Conservation (phyloP, 2,329 filamentous ascomycete species). For the Cryphonectria parasitica region DNA sequence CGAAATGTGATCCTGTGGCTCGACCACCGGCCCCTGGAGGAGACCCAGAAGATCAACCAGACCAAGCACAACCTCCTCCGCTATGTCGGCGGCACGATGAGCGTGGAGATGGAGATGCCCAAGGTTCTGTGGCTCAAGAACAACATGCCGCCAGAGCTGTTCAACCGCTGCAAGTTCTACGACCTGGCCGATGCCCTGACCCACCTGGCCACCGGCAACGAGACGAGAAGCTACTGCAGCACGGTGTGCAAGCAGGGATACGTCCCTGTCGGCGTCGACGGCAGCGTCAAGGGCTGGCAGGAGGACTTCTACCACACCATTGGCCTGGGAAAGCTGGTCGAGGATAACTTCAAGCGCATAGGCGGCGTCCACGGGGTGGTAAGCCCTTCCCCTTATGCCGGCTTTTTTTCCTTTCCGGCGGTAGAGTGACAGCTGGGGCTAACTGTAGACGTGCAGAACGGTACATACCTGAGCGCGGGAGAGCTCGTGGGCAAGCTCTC, state of each 20-base stretch:
- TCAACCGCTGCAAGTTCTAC: constrained; percentile 94
- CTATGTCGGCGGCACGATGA: constrained; percentile 98
- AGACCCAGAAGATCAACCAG: constrained; percentile 91
- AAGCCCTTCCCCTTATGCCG: constrained; percentile 56
- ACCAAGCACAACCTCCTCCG: constrained; percentile 91
- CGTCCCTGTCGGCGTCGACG: constrained; percentile 95
- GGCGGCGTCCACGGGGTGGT: constrained; percentile 95
- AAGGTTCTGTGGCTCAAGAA: constrained; percentile 99
- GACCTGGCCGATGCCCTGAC: constrained; percentile 92
- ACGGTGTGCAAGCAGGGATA: constrained; percentile 97
- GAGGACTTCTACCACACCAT: constrained; percentile 89
- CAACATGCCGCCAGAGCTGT: constrained; percentile 91
- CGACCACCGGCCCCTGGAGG: constrained; percentile 87
- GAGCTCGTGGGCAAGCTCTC: constrained; percentile 86
- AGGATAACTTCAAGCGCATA: constrained; percentile 90
- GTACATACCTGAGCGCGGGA: constrained; percentile 86
- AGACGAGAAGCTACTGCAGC: constrained; percentile 92
- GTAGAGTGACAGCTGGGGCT: constrained; percentile 26
- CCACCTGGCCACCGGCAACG: constrained; percentile 88
- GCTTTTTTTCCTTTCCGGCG: constrained; percentile 27
- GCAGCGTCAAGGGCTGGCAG: constrained; percentile 97
- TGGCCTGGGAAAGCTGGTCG: constrained; percentile 79
- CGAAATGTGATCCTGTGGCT: constrained; percentile 98
- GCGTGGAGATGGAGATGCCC: constrained; percentile 98
- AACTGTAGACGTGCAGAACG: constrained; percentile 66